Evolutionary conservation across 106 monocot species (phyloP), one percentile per base, ranked within the genome.

Genomic region (Posidonia australis): DNA sequence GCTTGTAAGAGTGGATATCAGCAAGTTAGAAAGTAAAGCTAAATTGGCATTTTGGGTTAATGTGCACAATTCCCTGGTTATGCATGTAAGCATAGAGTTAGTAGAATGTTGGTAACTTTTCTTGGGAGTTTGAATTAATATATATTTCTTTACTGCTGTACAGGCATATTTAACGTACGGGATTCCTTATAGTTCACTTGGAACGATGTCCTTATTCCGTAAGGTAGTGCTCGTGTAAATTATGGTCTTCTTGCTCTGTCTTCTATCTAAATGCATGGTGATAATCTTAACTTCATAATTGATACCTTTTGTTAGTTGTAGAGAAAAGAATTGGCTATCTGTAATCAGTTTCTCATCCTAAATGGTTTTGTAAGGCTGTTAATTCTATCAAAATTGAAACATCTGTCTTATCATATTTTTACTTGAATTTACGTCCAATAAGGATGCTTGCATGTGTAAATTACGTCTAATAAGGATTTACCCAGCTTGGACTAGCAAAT

Each of bases 21-120:
- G 71, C 51, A 48, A 52, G 14, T 30, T 81, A 60, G 81, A 77
- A 66, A 78, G 32, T 65, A 77, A 58, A 59, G 81, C 78, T 18
- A 86, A 90, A 63, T 68, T 86, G 73, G 86, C 90, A 54, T 90
- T 90, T 68, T 90, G 90, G 90, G 76, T 90, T 58, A 90, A 90
- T 79, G 58, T 90, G 47, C 86, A 86, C 68, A 90, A 90, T 67
- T 86, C 81, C 72, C 86, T 90, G 5, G 36, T 86, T 55, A 86
- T 90, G 90, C 86, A 90, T 77, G 90, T 90, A 86, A 74, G 47
- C 70, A 44, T 30, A 10, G 46, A 24, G 18, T 26, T 28, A 7
- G 13, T 6, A 23, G n/a, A 22, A 21, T 19, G 18, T 5, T 61
- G 12, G 21, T 6, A 5, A 18, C 19, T 13, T 17, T 30, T 51